Base-by-base conservation (phyloP, 78 protist genomes). In the Isochrysis galbana region DNA sequence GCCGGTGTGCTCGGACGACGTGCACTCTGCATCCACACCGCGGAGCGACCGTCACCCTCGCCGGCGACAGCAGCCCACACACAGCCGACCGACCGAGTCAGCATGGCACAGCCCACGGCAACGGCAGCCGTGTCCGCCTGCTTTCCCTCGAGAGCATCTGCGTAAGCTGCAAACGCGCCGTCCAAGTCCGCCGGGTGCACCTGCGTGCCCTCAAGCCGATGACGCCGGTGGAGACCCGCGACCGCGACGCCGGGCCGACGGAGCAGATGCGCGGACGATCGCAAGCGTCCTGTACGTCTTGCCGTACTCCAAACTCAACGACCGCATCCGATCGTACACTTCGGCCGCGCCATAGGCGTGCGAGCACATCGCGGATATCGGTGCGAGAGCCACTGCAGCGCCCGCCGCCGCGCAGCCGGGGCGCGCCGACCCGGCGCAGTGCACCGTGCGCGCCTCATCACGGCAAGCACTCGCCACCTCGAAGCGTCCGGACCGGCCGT, bases 101-200 rank as follows among this genome's bases (percentile, higher is more conserved):
- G 74, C 4, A n/a, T 2, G 36, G 74, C 74, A 2, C 7, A 23
- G 74, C 32, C 74, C 17, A 67, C 36, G 36, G 74, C 74, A n/a
- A 67, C 36, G 74, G 74, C 74, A 67, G 36, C 74, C 74, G 17
- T 2, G 74, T 26, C 32, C 36, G 4, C 32, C 36, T n/a, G 17
- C 7, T 2, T 10, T 11, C 11, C 38, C 38, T 11, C 74, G 36
- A 67, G 74, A 67, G 32, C 74, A 67, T 23, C 74, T 11, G 36
- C 36, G 74, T 67, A n/a, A 67, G 74, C 74, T 67, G 74, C 74
- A 67, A n/a, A 26, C 36, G 36, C 74, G 74, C 74, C 74, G 74
- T 67, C 74, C 32, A 67, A 11, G 36, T 67, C 74, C 32, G 74
- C 74, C 74, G 74, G 74, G 74, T 67, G 74, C 36, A 67, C 32